Evolutionary conservation across 768 basidiomycete species (phyloP).

Genomic region (Mycena galericulata): DNA sequence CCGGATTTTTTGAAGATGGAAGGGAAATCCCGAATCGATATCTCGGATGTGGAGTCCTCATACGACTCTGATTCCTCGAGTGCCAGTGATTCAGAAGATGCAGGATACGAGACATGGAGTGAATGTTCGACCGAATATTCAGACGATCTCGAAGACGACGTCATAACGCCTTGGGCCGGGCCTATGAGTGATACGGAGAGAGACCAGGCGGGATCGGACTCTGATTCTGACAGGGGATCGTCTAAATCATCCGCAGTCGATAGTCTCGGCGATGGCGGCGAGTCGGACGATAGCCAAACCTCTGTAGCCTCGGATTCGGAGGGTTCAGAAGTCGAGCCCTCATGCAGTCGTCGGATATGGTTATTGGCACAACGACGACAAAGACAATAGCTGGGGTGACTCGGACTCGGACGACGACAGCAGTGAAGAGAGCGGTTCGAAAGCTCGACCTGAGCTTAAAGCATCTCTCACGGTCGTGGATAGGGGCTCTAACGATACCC

Average conservation of each 20-base stretch:
- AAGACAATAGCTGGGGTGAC: constrained; percentile 9
- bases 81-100: constrained; percentile 21
- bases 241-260: background rate
- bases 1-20: constrained; percentile 9
- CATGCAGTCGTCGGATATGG: constrained; percentile 29
- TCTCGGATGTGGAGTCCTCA: background rate
- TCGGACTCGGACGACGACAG: constrained; percentile 19
- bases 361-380: constrained; percentile 12
- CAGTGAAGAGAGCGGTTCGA: background rate
- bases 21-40: background rate
- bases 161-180: constrained; percentile 33
- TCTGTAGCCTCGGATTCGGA: constrained; percentile 4
- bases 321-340: constrained; percentile 14
- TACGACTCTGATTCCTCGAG: constrained; percentile 14
- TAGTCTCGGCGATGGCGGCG: too few species aligned
- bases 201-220: constrained; percentile 6
- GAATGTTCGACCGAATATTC: constrained; percentile 32
- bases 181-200: constrained; percentile 17
- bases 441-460: background rate
- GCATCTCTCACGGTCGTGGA: constrained; percentile 30
- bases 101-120: constrained; percentile 38
- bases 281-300: background rate
- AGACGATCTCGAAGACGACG: constrained; percentile 25
- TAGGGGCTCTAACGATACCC: background rate
- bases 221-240: background rate